Evolutionary conservation across 139 green algal genomes (phyloP).

Genomic region (Auxenochlorella protothecoides): DNA sequence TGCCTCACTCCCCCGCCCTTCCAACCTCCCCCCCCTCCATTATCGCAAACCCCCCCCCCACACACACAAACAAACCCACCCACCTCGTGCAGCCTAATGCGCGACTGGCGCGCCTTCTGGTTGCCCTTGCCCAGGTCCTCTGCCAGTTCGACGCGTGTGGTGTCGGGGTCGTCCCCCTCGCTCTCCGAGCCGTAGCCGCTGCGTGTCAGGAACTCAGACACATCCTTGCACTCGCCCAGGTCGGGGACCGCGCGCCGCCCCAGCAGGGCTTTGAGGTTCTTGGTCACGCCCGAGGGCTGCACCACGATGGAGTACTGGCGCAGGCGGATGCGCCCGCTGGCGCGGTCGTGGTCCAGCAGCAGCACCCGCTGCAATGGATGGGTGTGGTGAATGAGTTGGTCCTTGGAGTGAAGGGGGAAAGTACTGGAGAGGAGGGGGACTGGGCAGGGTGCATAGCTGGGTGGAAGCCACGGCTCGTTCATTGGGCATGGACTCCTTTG

Average conservation of each 20-base stretch:
- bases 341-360: slow-evolving; percentile 60
- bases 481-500: too few relatives aligned
- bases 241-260: slow-evolving; percentile 48
- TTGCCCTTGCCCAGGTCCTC: slow-evolving; percentile 40
- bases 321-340: slow-evolving; percentile 52
- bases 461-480: background rate
- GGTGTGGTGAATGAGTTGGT: background rate
- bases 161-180: slow-evolving; percentile 71
- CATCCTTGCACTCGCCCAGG: slow-evolving; percentile 63
- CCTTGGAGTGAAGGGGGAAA: background rate
- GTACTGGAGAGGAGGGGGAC: background rate
- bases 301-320: slow-evolving; percentile 80
- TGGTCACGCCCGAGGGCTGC: slow-evolving; percentile 59
- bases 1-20: too few relatives aligned
- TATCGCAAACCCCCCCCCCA: too few relatives aligned
- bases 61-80: background rate
- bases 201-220: slow-evolving; percentile 80
- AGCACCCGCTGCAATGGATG: slow-evolving; percentile 54
- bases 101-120: slow-evolving; percentile 31
- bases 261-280: slow-evolving; percentile 48
- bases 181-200: slow-evolving; percentile 76
- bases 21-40: too few relatives aligned
- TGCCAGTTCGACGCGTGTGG: slow-evolving; percentile 45
- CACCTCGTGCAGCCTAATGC: slow-evolving; percentile 75
- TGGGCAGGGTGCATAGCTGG: background rate